phyloP scores from a whole-genome alignment of 371 early-diverging fungal species.

The Umbelopsis sp. region DNA sequence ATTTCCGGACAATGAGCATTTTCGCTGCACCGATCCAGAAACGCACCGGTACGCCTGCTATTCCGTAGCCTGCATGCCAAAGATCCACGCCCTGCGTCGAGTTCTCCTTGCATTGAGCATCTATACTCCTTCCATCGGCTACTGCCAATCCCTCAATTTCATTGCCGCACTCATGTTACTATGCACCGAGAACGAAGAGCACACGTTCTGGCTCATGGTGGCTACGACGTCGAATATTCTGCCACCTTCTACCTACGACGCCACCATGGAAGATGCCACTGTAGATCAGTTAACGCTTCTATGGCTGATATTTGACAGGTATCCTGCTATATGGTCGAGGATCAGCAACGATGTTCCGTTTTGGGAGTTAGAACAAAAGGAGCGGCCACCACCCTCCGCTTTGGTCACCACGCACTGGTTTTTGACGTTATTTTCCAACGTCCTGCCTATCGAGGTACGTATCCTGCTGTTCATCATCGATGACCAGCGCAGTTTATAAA shows the following conservation, averaged over 20 bases:
- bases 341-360: slow-evolving; percentile 53
- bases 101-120: slow-evolving; percentile 74
- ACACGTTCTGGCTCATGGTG: slow-evolving; percentile 84
- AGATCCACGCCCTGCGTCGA: slow-evolving; percentile 68
- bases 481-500: no score
- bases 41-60: slow-evolving; percentile 64
- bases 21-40: slow-evolving; percentile 60
- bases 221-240: slow-evolving; percentile 72
- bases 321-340: slow-evolving; percentile 58
- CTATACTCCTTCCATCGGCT: slow-evolving; percentile 75
- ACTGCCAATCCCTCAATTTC: slow-evolving; percentile 88
- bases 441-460: slow-evolving; percentile 70
- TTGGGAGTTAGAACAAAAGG: slow-evolving; percentile 49
- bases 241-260: slow-evolving; percentile 79
- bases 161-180: slow-evolving; percentile 82
- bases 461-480: no score
- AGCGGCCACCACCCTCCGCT: slow-evolving; percentile 70
- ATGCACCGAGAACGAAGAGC: slow-evolving; percentile 76
- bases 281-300: slow-evolving; percentile 81
- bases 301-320: slow-evolving; percentile 59
- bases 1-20: slow-evolving; percentile 77
- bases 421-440: slow-evolving; percentile 79
- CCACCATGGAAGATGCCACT: slow-evolving; percentile 80
- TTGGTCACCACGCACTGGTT: slow-evolving; percentile 89
- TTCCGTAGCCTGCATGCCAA: slow-evolving; percentile 50